Evolutionary conservation across 2,329 filamentous ascomycete genomes (phyloP), one percentile per base, ranked within the genome.

Genomic region (Claviceps sp.): DNA sequence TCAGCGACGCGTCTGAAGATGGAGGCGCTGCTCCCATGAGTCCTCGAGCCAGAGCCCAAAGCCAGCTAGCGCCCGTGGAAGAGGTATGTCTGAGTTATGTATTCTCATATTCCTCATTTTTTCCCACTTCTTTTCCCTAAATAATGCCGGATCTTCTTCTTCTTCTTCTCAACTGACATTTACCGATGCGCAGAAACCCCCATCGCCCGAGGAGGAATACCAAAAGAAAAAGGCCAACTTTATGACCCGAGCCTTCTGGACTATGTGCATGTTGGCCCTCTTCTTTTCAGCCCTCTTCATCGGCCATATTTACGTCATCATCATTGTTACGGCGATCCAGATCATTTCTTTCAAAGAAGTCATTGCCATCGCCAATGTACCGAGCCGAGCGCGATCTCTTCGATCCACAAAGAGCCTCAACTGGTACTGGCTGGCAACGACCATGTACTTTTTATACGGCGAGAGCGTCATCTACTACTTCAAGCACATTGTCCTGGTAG

Each of bases 381-480:
- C 93, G 50, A 95, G 88, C 67, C 83, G 86, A 62, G 90, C 90
- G 56, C 85, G 91, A 63, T 88, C 91, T 65, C 76, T 98, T 55
- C 86, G 86, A 53, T 95, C 95, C 61, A 96, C 91, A 58, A 96
- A 96, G 74, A 89, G 88, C 59, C 75, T 98, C 61, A 97, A 97
- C 70, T 98, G 93, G 93, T 98, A 98, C 70, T 98, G 95, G 75
- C 78, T 98, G 50, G 93, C 89, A n/a, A 88, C 87, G 26, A 95
- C 91, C 59, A 97, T 98, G 91, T 98, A 98, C 75, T 98, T 95
- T 61, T 76, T 98, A 49, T 98, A 98, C 66, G 93, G 93, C 64
- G 93, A 98, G 72, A 96, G 88, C 62, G 91, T 98, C 64, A 95
- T 98, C 63, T 98, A 98, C 74, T 98, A 98, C 72, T 98, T 98